A percentile compares a stretch with the other conserved stretches of the same genome.
phyloP scores from a whole-genome alignment of 1,139 yeast species.

The Yamadazyma friedrichii region DNA sequence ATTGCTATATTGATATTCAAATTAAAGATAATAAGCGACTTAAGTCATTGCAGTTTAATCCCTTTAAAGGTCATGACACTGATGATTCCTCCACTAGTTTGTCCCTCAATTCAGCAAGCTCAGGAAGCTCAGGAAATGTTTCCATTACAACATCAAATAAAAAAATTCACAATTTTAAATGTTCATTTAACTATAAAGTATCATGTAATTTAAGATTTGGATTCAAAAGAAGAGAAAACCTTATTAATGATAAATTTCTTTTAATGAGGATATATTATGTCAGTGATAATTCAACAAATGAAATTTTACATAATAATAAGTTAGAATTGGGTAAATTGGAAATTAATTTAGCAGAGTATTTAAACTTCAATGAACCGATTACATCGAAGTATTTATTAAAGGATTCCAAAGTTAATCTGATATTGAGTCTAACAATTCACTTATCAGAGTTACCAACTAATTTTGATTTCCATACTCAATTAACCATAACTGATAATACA shows the following conservation, averaged over 20 bases:
- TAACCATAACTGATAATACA: slow-evolving; percentile 31
- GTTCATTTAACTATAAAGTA: slow-evolving; percentile 38
- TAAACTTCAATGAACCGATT: slow-evolving; percentile 51
- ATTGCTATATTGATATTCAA: slow-evolving; percentile 55
- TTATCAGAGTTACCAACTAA: slow-evolving; percentile 44
- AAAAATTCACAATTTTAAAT: slow-evolving; percentile 43
- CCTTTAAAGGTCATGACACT: slow-evolving; percentile 2
- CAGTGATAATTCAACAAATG: slow-evolving; percentile 39
- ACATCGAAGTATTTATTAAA: slow-evolving; percentile 67
- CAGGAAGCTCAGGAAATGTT: slow-evolving; percentile 26
- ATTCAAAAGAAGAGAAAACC: slow-evolving; percentile 32
- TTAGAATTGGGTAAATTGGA: slow-evolving; percentile 63
- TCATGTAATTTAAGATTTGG: slow-evolving; percentile 43
- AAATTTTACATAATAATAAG: slow-evolving; percentile 13
- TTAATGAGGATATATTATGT: slow-evolving; percentile 34
- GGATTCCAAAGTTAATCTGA: slow-evolving; percentile 79
- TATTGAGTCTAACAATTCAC: slow-evolving; percentile 49
- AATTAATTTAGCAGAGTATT: slow-evolving; percentile 72
- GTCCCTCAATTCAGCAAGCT: slow-evolving; percentile 2
- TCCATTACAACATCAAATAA: slow-evolving; percentile 33
- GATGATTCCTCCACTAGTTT: background rate
- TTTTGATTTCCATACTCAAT: slow-evolving; percentile 42
- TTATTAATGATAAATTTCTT: slow-evolving; percentile 40
- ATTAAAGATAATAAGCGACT: slow-evolving; percentile 30
- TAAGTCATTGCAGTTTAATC: slow-evolving; percentile 10